Conservation (phyloP, 2,329 filamentous ascomycete genomes). For the Trichoderma aggressivum region DNA sequence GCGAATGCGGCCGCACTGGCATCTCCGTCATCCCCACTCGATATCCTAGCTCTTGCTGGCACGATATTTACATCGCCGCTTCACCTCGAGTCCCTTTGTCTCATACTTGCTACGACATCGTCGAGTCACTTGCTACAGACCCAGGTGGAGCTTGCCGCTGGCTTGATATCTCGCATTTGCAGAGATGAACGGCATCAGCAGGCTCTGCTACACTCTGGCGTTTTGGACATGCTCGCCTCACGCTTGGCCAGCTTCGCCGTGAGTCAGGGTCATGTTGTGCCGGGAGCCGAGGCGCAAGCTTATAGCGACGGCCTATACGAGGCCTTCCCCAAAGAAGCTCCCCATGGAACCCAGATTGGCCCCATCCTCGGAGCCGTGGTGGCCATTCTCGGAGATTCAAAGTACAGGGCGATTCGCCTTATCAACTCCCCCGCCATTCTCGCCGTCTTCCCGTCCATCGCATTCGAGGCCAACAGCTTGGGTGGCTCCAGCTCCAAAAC, state of each 20-base stretch:
- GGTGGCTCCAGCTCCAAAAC: slow-evolving; percentile 41
- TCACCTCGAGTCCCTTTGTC: slow-evolving; percentile 59
- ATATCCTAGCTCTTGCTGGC: slow-evolving; percentile 54
- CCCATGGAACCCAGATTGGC: slow-evolving; percentile 56
- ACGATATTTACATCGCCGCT: slow-evolving; percentile 59
- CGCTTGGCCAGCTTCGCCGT: slow-evolving; percentile 70
- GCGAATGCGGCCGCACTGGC: slow-evolving; percentile 61
- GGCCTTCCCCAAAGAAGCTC: slow-evolving; percentile 60
- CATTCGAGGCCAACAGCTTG: slow-evolving; percentile 34
- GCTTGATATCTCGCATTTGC: slow-evolving; percentile 58
- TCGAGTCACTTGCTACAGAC: slow-evolving; percentile 52
- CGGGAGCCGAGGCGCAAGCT: slow-evolving; percentile 56
- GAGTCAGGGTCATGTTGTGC: slow-evolving; percentile 64
- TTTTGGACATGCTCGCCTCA: slow-evolving; percentile 74
- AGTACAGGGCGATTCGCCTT: slow-evolving; percentile 70
- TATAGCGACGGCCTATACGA: slow-evolving; percentile 53
- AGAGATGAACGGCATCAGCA: slow-evolving; percentile 67
- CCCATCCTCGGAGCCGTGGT: slow-evolving; percentile 74
- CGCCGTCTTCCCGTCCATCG: slow-evolving; percentile 62
- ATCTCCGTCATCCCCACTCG: slow-evolving; percentile 46
- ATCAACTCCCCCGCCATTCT: slow-evolving; percentile 66
- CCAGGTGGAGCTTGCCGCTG: slow-evolving; percentile 59
- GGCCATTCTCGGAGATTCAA: slow-evolving; percentile 74
- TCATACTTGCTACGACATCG: slow-evolving; percentile 61
- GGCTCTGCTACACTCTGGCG: slow-evolving; percentile 65